Base-by-base conservation (phyloP, 768 basidiomycete genomes). In the Lyophyllum shimeji region DNA sequence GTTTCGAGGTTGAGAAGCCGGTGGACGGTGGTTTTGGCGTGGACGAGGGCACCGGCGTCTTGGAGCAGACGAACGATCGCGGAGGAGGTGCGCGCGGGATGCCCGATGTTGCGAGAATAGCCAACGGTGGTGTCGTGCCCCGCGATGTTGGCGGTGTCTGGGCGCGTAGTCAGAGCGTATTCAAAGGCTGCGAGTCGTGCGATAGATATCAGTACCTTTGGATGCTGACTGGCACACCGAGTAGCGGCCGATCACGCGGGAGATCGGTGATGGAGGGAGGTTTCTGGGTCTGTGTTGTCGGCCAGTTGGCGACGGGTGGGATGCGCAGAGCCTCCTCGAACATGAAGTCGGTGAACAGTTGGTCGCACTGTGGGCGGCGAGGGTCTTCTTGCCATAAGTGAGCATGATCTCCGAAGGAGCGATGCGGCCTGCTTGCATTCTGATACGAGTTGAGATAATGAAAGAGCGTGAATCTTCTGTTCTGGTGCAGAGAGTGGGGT, bases 341-440 rank as follows among this genome's bases (percentile, higher is more conserved):
- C 76, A 87, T 79, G 54, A 89, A 71, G 58, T 89, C 87, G 9
- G 85, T 78, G 44, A 89, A 61, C 89, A 90, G 65, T 90, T 89
- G 17, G 85, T 87, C 50, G 75, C 73, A 31, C 70, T 68, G 17
- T 86, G 83, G 0, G 83, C 82, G 21, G 73, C 67, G 2, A 87
- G 64, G 0, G 82, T 72, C 54, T 78, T 80, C 65, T 86, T 85
- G 24, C 76, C 78, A 66, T 84, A 87, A 0, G 79, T 74, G 25
- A 69, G 66, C 65, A 86, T 69, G 56, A 86, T 69, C 17, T 72
- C 67, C 2, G 71, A 61, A 17, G 80, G 78, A 3, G 76, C 63
- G 24, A 79, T 63, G 5, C 63, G 52, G 20, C 79, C 80, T 18
- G 74, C 31, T 68, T 72, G 66, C 79, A 82, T 65, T 75, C 70